A percentile compares a stretch with the other conserved stretches of the same genome.
Conservation (phyloP, 257 asterid species). For the Ilex asprella region DNA sequence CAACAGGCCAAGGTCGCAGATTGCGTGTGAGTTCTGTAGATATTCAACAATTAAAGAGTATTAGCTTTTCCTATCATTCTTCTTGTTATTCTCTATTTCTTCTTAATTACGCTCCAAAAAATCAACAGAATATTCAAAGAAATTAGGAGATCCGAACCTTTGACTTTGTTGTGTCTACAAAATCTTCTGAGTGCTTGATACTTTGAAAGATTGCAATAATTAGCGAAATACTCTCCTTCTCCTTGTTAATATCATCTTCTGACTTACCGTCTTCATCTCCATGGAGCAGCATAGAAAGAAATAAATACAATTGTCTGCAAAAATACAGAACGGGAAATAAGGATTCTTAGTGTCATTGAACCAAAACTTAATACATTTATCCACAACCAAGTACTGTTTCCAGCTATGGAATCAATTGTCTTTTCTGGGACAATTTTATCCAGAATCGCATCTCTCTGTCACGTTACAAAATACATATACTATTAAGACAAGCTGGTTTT, state of each 20-base stretch:
- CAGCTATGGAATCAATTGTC: too few species aligned
- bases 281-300: constrained; percentile 85
- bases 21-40: constrained; percentile 69
- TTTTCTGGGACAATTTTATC: too few species aligned
- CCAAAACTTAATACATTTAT: too few species aligned
- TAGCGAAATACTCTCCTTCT: constrained; percentile 58
- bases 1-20: constrained; percentile 78
- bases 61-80: background rate
- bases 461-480: too few species aligned
- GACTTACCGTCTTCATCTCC: constrained; percentile 71
- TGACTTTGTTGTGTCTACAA: constrained; percentile 55
- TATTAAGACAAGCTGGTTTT: too few species aligned
- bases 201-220: constrained; percentile 52
- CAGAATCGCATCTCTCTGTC: too few species aligned
- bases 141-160: constrained; percentile 48
- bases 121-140: constrained; percentile 6
- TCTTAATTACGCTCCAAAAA: background rate
- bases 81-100: background rate
- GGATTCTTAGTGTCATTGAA: too few species aligned
- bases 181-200: constrained; percentile 79
- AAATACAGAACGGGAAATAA: constrained; percentile 11
- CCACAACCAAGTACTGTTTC: too few species aligned
- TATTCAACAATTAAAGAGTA: background rate
- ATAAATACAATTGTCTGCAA: constrained; percentile 71
- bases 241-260: constrained; percentile 48